Evolutionary conservation across 2,329 filamentous ascomycete species (phyloP), one percentile per base, ranked within the genome.

Genomic region (Neurospora sp.): DNA sequence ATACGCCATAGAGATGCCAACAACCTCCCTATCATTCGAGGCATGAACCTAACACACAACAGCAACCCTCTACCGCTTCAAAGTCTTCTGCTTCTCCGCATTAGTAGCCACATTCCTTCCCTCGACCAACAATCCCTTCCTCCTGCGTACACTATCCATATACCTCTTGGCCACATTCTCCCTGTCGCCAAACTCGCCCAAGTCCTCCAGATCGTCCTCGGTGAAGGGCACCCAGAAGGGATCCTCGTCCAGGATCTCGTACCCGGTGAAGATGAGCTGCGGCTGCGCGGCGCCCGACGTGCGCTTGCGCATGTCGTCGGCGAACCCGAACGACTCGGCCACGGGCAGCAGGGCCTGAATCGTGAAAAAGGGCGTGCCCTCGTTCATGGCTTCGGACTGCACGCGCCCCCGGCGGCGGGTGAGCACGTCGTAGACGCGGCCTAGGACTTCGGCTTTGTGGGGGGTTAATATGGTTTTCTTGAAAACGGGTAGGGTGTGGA

Each of bases 221-320:
- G 95, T 98, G 74, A 93, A 93, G 1, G 96, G 96, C 66, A 97
- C 93, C 96, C 96, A 99, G 83, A 96, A 97, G 0, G 96, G 96
- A 82, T 99, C 96, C 81, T 97, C 91, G 78, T 98, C 93, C 2
- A 98, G 84, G 75, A 97, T 87, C 80, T 97, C 93, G 77, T 94
- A 99, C 0, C 96, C 96, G 8, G 92, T 88, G 78, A 98, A 99
- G 72, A 97, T 91, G 43, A 99, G 85, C 83, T 98, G 96, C 67
- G 96, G 96, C 76, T 92, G 91, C 0, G 96, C 96, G 3, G 92
- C 92, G 3, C 96, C 96, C 6, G 90, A 93, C 0, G 93, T 97
- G 6, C 94, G 88, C 82, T 98, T 98, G 70, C 96, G 89, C 82
- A 99, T 98, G 81, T 99, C 96, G 78, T 98, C 96, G 4, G 89